Base-by-base conservation (phyloP, 805 yeast genomes). In the Cyberlindnera mrakii region DNA sequence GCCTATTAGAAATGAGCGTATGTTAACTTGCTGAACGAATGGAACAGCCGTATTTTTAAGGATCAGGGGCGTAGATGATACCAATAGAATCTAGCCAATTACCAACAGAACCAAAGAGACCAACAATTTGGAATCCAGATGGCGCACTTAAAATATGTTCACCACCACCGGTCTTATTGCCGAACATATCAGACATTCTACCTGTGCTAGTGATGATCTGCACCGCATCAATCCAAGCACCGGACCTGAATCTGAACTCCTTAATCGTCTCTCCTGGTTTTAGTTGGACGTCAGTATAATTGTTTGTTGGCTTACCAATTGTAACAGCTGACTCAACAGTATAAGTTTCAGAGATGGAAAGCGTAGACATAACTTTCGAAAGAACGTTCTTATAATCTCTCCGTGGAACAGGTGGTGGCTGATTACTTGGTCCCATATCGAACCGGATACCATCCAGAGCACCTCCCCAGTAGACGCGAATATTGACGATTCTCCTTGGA, bases 181-280 rank as follows among this genome's bases (percentile, higher is more conserved):
- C 97, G 51, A 67, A 75, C 71, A 77, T 63, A 2, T 70, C 71
- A 33, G 83, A 75, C 1, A 67, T 53, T 47, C 80, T 68, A 2
- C 83, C 84, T 4, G 58, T 57, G 44, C 65, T 67, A 3, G 95
- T 85, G 16, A 79, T 69, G 30, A 93, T 66, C 57, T 85, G 93
- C 18, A 87, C 66, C 1, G 83, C 96, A 67, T 93, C 98, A 5
- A 93, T 69, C 97, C 98, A 93, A 2, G 72, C 79, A 10, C 98
- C 98, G 34, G 78, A 70, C 50, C 95, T 71, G 37, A 88, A 65
- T 35, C 73, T 70, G 42, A 90, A 66, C 20, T 82, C 83, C 3
- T 69, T 59, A 7, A 91, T 66, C 9, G 50, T 45, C 57, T 91
- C 96, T 37, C 79, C 85, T 0, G 59, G 60, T 3, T 66, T 65